phyloP scores from a whole-genome alignment of 768 basidiomycete genomes.

The Fomitopsis serialis region DNA sequence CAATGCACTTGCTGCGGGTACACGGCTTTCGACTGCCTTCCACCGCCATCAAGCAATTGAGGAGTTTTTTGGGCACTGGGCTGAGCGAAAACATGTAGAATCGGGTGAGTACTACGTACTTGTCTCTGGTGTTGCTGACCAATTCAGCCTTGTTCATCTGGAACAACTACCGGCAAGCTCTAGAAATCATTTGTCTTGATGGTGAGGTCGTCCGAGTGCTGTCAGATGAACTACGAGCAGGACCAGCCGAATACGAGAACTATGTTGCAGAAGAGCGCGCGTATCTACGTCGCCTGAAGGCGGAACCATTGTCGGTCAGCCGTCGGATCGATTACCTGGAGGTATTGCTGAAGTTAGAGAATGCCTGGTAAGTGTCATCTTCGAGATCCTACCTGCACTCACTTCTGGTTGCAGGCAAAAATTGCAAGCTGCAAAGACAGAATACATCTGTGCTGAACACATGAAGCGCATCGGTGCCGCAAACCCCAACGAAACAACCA shows the following conservation, averaged over 20 bases:
- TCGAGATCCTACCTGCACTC: constrained; percentile 2
- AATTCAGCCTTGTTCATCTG: constrained; percentile 4
- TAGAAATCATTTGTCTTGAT: constrained; percentile 1
- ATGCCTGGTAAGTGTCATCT: too few species aligned
- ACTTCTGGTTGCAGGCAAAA: constrained; percentile 5
- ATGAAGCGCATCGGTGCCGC: too few species aligned
- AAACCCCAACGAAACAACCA: background rate
- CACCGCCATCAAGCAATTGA: constrained; percentile 26
- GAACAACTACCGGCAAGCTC: constrained; percentile 8
- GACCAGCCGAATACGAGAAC: constrained; percentile 3
- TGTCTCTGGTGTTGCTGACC: background rate
- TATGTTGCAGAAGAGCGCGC: constrained; percentile 10
- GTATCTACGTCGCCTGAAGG: too few species aligned
- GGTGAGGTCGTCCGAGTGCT: background rate
- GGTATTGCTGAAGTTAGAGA: too few species aligned
- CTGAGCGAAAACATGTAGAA: constrained; percentile 15
- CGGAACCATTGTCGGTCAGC: too few species aligned
- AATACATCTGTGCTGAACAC: too few species aligned
- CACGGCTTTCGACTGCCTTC: constrained; percentile 18
- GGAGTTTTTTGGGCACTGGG: constrained; percentile 16
- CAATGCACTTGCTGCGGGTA: constrained; percentile 15
- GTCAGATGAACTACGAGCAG: background rate
- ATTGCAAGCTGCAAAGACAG: background rate
- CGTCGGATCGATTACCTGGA: too few species aligned
- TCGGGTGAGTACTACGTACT: constrained; percentile 12